These are phyloP conservation scores for Hypoxylon sp. DNA, from an alignment of 2,329 filamentous ascomycete genomes.

Conservation along the genomic window DNA sequence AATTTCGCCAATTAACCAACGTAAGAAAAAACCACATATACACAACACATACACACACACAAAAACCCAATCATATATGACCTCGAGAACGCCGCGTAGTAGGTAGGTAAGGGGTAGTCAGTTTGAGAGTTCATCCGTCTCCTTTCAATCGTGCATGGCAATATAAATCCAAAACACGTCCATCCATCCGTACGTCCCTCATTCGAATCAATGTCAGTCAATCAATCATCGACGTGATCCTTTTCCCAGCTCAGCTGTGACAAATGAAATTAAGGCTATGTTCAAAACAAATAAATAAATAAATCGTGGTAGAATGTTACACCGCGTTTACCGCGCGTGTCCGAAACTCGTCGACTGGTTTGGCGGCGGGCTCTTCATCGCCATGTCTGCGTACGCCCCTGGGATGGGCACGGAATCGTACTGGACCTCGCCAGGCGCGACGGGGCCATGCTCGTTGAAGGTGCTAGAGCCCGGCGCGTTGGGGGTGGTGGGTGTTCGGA, in stretches of 20 bases:
- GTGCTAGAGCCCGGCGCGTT: slow-evolving; percentile 49
- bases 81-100: slow-evolving; percentile 33
- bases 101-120: neutral
- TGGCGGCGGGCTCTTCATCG: slow-evolving; percentile 60
- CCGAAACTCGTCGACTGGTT: slow-evolving; percentile 57
- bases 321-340: slow-evolving; percentile 40
- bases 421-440: slow-evolving; percentile 80
- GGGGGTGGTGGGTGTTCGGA: slow-evolving; percentile 59
- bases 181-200: no score
- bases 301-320: slow-evolving; percentile 1
- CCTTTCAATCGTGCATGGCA: no score
- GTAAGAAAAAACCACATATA: no score
- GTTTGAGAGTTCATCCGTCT: no score
- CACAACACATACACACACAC: slow-evolving; percentile 11
- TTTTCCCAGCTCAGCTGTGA: slow-evolving; percentile 37
- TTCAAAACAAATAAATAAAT: slow-evolving; percentile 20
- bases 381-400: slow-evolving; percentile 74
- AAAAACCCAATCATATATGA: slow-evolving; percentile 24
- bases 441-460: slow-evolving; percentile 69
- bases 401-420: slow-evolving; percentile 92
- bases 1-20: slow-evolving; percentile 27
- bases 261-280: slow-evolving; percentile 37
- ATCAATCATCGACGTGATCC: slow-evolving; percentile 25
- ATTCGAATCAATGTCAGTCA: no score
- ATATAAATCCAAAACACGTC: no score